phyloP scores from a whole-genome alignment of 306 rosid species.

The Citrullus colocynthis region DNA sequence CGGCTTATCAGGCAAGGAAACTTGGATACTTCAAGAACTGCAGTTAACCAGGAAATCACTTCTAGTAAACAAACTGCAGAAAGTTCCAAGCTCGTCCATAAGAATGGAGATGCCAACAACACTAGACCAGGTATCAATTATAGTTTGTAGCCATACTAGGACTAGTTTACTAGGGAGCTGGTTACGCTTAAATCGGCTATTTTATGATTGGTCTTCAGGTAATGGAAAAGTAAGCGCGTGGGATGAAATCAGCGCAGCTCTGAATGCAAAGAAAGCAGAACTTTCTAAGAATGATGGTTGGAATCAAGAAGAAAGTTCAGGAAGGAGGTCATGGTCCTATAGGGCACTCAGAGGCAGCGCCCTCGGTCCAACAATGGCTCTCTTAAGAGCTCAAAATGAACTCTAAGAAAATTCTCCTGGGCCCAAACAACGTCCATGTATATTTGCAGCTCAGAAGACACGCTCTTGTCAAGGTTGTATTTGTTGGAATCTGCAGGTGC shows the following conservation, averaged over 20 bases:
- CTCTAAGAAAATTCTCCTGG: conserved; percentile 22
- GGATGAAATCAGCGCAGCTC: conserved; percentile 66
- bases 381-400: conserved; percentile 51
- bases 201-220: conserved; percentile 27
- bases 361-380: conserved; percentile 73
- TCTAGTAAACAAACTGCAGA: conserved; percentile 9
- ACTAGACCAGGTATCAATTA: conserved; percentile 30
- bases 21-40: conserved; percentile 14
- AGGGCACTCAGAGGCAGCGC: conserved; percentile 75
- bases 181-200: not conserved
- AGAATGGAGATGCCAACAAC: conserved; percentile 13
- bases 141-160: not conserved
- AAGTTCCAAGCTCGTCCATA: conserved; percentile 13
- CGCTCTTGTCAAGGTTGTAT: not conserved
- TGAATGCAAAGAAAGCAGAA: conserved; percentile 59
- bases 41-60: not conserved
- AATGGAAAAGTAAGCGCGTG: conserved; percentile 53
- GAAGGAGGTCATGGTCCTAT: conserved; percentile 42
- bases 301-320: conserved; percentile 37
- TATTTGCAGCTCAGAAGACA: not conserved
- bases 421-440: conserved; percentile 1
- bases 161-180: conserved; percentile 3
- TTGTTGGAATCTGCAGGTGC: not conserved
- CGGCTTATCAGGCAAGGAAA: conserved; percentile 29
- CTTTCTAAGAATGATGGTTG: conserved; percentile 43